Evolutionary conservation across 1,139 yeast species (phyloP).

Genomic region (Candida sp.): DNA sequence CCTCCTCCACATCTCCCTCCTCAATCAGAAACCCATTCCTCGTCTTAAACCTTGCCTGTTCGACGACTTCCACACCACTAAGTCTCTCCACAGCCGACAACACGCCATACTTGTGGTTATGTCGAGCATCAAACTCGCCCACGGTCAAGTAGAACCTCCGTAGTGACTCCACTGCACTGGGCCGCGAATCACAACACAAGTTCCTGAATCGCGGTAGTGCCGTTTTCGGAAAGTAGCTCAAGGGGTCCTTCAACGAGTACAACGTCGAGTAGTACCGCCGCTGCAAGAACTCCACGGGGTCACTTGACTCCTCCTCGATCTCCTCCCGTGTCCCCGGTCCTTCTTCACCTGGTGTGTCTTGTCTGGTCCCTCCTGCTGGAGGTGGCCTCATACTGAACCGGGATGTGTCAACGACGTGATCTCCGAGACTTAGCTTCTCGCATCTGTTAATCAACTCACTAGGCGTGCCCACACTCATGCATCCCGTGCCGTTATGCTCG

Average conservation of each 20-base stretch:
- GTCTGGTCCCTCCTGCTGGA: not conserved
- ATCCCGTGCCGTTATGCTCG: too few relatives aligned
- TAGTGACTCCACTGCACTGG: conserved; percentile 20
- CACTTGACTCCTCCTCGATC: conserved; percentile 20
- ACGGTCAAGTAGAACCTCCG: conserved; percentile 27
- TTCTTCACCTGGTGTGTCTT: conserved; percentile 5
- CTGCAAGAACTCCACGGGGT: conserved; percentile 10
- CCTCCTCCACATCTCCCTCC: not conserved
- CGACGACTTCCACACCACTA: conserved; percentile 13
- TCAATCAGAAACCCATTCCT: conserved; percentile 5
- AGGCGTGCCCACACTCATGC: not conserved
- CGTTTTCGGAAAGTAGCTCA: conserved; percentile 68
- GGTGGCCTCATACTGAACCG: conserved; percentile 26
- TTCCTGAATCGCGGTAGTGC: conserved; percentile 50
- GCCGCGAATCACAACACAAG: conserved; percentile 31
- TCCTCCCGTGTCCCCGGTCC: too few relatives aligned
- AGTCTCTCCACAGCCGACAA: conserved; percentile 19
- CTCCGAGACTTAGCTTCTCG: not conserved
- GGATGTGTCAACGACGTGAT: not conserved
- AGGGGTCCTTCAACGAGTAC: conserved; percentile 54
- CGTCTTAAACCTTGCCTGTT: conserved; percentile 2
- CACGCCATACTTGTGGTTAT: conserved; percentile 17
- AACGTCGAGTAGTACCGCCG: conserved; percentile 51
- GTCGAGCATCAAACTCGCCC: conserved; percentile 43
- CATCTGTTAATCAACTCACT: conserved; percentile 1